Base-by-base conservation (phyloP, 805 yeast species). In the Saccharomycopsis babjevae region DNA sequence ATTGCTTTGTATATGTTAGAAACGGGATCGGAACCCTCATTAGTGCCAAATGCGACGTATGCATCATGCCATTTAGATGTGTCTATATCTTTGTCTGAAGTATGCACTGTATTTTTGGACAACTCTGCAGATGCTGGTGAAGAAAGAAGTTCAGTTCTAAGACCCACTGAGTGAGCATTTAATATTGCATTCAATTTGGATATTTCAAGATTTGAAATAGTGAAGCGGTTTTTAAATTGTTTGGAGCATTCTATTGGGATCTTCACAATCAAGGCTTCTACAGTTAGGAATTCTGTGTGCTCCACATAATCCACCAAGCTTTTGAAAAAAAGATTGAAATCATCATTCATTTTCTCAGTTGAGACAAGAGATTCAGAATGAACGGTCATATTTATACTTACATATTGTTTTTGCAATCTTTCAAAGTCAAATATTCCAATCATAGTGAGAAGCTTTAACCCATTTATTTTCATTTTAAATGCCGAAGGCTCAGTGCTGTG, bases 361-460 rank as follows among this genome's bases (percentile, higher is more conserved):
- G 77, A 64, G 1, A 56, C 56, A 25, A 59, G 68, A 65, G 83
- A 72, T 58, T 79, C 79, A 22, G 28, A 46, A 22, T 46, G 52
- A 32, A 90, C 72, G 7, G 70, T 71, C 18, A 83, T 61, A 66
- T 87, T 87, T 34, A 88, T 65, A 1, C 77, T 72, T 7, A 94
- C 89, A 55, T 84, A 84, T 73, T 94, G 99, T 66, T 81, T 84
- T 68, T 86, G 85, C 25, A 85, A 72, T 62, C 99, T 77, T 71
- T 94, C 99, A 73, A 91, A 89, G 1, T 91, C 86, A 74, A 91
- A 93, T 7, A 94, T 94, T 4, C 99, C 99, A 66, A 94, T 88
- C n/a, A 92, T 77, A 0, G 97, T 86, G 57, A 85, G 77, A 18
- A 89, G 72, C 57, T 78, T 77, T 42, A 92, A 71, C 5, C 80